phyloP scores from a whole-genome alignment of 805 yeast species.

The Wickerhamiella dianesei region DNA sequence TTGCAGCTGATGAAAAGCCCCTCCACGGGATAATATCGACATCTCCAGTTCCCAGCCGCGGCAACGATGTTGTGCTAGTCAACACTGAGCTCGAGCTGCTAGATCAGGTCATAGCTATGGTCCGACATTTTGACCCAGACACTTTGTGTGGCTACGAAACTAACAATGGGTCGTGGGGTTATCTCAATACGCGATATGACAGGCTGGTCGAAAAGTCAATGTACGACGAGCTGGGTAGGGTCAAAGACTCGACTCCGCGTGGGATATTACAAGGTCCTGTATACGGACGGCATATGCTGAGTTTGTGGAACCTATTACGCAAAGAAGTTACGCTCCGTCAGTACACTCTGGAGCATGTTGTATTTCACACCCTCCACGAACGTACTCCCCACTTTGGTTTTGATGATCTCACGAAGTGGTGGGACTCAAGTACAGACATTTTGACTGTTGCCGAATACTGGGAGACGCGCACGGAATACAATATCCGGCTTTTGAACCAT shows the following conservation, averaged over 20 bases:
- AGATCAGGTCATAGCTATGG: conserved; percentile 38
- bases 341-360: conserved; percentile 66
- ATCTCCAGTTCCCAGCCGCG: not conserved
- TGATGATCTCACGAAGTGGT: conserved; percentile 37
- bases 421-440: conserved; percentile 20
- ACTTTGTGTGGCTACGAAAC: conserved; percentile 76
- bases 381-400: conserved; percentile 51
- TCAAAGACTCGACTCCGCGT: not conserved
- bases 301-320: conserved; percentile 69
- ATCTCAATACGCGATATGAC: conserved; percentile 46
- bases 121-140: conserved; percentile 69
- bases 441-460: conserved; percentile 35
- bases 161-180: conserved; percentile 80
- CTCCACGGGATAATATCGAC: not conserved
- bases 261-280: conserved; percentile 32
- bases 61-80: conserved; percentile 2
- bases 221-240: conserved; percentile 12
- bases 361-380: conserved; percentile 51
- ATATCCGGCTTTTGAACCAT: conserved; percentile 37
- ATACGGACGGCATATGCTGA: conserved; percentile 72
- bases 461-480: conserved; percentile 32
- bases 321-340: conserved; percentile 48
- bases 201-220: conserved; percentile 5
- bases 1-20: conserved; percentile 14
- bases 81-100: conserved; percentile 46